Conservation (phyloP, 257 asterid species). For the Salvia miltiorrhiza region DNA sequence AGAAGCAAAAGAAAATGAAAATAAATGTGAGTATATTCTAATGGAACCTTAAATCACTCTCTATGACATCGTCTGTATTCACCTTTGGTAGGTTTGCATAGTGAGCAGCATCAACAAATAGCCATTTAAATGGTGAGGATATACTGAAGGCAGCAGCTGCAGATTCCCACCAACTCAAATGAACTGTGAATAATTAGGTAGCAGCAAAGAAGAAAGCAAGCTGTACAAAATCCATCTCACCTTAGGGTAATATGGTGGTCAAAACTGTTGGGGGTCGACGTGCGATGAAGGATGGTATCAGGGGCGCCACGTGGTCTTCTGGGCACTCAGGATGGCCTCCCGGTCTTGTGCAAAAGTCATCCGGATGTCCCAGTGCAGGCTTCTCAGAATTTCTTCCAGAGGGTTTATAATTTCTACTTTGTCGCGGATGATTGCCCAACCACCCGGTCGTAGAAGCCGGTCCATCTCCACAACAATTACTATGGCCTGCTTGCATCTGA, state of each 20-base stretch:
- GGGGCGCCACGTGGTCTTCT: constrained; percentile 85
- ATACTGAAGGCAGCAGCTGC: too few relatives aligned
- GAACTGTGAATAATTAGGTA: background rate
- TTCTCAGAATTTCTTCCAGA: constrained; percentile 60
- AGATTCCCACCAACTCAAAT: background rate
- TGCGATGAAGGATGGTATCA: background rate
- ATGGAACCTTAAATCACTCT: too few relatives aligned
- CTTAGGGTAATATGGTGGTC: background rate
- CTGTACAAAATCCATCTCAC: constrained; percentile 22
- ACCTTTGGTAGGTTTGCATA: too few relatives aligned
- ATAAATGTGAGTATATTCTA: too few relatives aligned
- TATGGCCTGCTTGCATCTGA: constrained; percentile 80
- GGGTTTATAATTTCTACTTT: constrained; percentile 80
- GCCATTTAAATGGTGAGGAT: too few relatives aligned
- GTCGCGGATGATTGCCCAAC: constrained; percentile 88
- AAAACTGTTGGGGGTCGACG: constrained; percentile 15
- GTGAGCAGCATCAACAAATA: too few relatives aligned
- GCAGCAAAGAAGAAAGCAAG: background rate
- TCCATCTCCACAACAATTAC: constrained; percentile 90
- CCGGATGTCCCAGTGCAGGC: constrained; percentile 89
- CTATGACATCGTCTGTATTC: too few relatives aligned
- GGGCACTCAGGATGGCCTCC: constrained; percentile 85
- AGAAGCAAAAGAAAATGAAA: too few relatives aligned
- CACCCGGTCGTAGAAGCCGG: constrained; percentile 78
- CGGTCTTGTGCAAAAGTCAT: constrained; percentile 67